Conservation (phyloP, 1,139 yeast genomes). For the Candida pseudoviswanathii region DNA sequence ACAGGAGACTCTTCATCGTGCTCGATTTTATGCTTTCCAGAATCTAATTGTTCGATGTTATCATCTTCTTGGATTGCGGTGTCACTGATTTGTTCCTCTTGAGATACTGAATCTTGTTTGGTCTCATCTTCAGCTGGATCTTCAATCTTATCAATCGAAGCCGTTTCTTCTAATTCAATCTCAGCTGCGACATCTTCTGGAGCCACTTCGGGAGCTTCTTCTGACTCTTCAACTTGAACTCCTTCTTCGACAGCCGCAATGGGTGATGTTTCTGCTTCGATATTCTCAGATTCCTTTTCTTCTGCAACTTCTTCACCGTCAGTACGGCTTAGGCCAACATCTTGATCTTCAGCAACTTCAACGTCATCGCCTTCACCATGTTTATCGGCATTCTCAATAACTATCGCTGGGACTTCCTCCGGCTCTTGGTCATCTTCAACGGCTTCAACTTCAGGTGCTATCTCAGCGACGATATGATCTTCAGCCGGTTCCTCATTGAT, state of each 20-base stretch:
- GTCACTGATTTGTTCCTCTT: background rate
- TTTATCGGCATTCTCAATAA: background rate
- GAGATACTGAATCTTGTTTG: background rate
- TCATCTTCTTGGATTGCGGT: conserved; percentile 4
- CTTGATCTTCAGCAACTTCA: background rate
- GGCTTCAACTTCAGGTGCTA: background rate
- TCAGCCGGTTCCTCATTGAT: background rate
- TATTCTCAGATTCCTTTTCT: conserved; percentile 9
- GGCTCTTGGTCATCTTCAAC: background rate
- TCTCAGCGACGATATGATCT: background rate
- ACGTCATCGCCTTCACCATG: background rate
- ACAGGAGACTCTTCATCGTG: conserved; percentile 4
- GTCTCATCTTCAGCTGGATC: no score
- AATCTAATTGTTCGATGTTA: background rate
- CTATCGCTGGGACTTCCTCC: background rate
- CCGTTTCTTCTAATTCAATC: no score
- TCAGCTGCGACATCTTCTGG: no score
- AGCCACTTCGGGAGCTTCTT: background rate
- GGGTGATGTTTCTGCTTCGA: conserved; percentile 5
- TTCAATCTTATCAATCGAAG: no score
- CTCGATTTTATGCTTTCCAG: background rate
- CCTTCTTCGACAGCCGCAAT: conserved; percentile 5
- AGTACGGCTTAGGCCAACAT: conserved; percentile 11
- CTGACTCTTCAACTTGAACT: conserved; percentile 1
- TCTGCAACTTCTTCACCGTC: conserved; percentile 17